Conservation (phyloP, 176 grass and related monocot genomes). For the Puccinellia tenuiflora region DNA sequence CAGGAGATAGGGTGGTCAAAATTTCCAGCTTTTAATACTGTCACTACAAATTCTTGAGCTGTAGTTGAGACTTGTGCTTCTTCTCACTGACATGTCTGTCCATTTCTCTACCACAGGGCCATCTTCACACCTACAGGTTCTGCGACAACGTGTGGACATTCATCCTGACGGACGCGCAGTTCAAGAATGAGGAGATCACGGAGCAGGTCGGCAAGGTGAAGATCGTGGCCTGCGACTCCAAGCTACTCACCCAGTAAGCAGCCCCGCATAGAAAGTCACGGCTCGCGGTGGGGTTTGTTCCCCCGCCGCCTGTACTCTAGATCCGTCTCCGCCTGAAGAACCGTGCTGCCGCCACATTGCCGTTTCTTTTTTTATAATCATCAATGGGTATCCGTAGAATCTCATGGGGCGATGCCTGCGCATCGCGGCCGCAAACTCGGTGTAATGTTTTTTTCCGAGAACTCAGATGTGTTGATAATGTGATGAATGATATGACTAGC, state of each 20-base stretch:
- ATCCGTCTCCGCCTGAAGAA: not conserved
- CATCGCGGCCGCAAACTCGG: not conserved
- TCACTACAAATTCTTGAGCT: no score
- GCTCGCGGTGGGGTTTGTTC: not conserved
- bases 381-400: conserved; percentile 28
- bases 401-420: not conserved
- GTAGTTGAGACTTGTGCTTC: no score
- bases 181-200: conserved; percentile 57
- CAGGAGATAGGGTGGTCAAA: no score
- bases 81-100: no score
- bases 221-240: conserved; percentile 89
- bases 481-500: not conserved
- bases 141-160: conserved; percentile 97
- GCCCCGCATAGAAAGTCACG: not conserved
- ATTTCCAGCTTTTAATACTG: no score
- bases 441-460: conserved; percentile 1
- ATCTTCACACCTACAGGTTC: conserved; percentile 92
- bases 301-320: not conserved
- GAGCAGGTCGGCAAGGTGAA: conserved; percentile 65
- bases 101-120: conserved; percentile 37
- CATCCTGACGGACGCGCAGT: conserved; percentile 59
- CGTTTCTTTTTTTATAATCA: not conserved
- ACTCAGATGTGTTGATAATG: not conserved
- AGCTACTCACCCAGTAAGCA: conserved; percentile 60
- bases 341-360: not conserved